These are phyloP conservation scores for Mortierella sp. DNA, from an alignment of 371 early-diverging fungal genomes.

Conservation along the genomic window DNA sequence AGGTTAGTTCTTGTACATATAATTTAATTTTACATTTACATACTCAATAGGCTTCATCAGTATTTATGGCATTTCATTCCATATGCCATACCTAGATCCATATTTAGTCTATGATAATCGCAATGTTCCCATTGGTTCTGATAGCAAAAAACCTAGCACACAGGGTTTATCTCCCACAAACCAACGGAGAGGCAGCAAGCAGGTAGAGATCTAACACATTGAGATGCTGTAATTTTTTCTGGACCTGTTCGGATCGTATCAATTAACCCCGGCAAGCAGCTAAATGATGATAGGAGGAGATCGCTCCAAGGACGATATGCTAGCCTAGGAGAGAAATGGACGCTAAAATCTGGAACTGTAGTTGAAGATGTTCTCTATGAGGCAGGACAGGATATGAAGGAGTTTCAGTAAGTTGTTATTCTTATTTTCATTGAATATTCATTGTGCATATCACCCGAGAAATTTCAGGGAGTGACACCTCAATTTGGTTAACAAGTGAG, in stretches of 20 bases:
- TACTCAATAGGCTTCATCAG: too few relatives aligned
- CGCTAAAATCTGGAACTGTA: not conserved
- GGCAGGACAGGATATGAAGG: not conserved
- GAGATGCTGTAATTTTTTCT: not conserved
- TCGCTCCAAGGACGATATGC: not conserved
- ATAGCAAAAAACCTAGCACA: too few relatives aligned
- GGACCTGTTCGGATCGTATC: not conserved
- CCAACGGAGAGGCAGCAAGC: not conserved
- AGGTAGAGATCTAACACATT: not conserved
- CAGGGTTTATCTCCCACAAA: not conserved
- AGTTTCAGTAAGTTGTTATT: not conserved
- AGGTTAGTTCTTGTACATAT: too few relatives aligned
- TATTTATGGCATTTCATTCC: too few relatives aligned
- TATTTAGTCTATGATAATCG: too few relatives aligned
- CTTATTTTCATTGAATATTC: not conserved
- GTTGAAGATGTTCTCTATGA: slow-evolving; percentile 3
- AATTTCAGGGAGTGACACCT: too few relatives aligned
- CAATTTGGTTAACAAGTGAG: too few relatives aligned
- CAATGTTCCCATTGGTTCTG: too few relatives aligned
- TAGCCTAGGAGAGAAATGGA: slow-evolving; percentile 2
- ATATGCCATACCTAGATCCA: too few relatives aligned
- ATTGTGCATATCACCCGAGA: too few relatives aligned
- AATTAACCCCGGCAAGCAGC: not conserved
- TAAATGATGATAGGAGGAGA: not conserved
- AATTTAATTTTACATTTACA: too few relatives aligned